A percentile compares a stretch with the other conserved stretches of the same genome.
phyloP scores from a whole-genome alignment of 805 yeast species.

The Lachancea sp. region DNA sequence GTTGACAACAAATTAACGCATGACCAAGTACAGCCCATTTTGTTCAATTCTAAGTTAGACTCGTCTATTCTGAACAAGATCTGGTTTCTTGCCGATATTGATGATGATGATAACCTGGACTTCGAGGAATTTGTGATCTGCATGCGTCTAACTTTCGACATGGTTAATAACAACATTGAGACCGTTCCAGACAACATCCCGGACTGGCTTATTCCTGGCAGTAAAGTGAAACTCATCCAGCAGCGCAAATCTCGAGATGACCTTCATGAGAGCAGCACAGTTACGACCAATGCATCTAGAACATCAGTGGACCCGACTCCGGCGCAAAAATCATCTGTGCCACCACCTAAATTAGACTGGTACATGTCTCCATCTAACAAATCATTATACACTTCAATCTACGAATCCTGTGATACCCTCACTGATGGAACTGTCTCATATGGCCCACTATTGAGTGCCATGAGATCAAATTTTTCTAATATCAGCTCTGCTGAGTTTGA shows the following conservation, averaged over 20 bases:
- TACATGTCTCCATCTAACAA: constrained; percentile 88
- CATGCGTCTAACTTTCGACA: constrained; percentile 89
- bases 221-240: constrained; percentile 76
- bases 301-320: not conserved
- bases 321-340: not conserved
- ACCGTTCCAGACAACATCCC: constrained; percentile 72
- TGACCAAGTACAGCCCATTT: constrained; percentile 75
- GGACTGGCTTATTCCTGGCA: constrained; percentile 86
- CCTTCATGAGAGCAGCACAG: not conserved
- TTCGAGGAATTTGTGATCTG: constrained; percentile 98
- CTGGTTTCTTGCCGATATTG: constrained; percentile 92
- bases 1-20: constrained; percentile 72
- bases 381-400: constrained; percentile 68
- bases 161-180: constrained; percentile 65
- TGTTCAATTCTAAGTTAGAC: constrained; percentile 80
- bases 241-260: constrained; percentile 50
- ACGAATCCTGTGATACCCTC: constrained; percentile 45
- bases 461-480: constrained; percentile 60
- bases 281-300: not conserved
- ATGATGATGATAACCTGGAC: constrained; percentile 84
- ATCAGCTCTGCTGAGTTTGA: constrained; percentile 82
- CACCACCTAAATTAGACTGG: constrained; percentile 66
- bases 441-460: constrained; percentile 52
- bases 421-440: constrained; percentile 82
- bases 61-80: constrained; percentile 72